Evolutionary conservation across 1,284 basidiomycete genomes (phyloP).

Genomic region (Hypsizygus ulmarius): DNA sequence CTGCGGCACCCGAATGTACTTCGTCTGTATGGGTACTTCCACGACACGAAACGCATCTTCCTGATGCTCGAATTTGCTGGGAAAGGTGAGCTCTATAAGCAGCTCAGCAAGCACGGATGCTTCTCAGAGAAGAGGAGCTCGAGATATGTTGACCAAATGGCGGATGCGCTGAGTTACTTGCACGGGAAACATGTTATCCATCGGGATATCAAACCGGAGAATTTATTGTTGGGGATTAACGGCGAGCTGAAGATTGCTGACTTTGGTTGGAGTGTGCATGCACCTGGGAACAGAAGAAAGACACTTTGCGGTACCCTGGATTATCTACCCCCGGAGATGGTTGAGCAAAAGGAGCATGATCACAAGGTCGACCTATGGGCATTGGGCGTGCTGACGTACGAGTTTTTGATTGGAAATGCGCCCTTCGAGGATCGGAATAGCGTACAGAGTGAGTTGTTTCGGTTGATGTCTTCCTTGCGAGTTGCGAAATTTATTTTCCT

Average conservation of each 20-base stretch:
- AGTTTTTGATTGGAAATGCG: conserved; percentile 90
- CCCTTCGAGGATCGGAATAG: conserved; percentile 91
- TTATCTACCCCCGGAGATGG: conserved; percentile 99
- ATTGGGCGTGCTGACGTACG: conserved; percentile 92
- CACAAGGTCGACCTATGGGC: conserved; percentile 97
- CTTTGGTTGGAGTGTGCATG: conserved; percentile 99
- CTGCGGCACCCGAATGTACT: conserved; percentile 95
- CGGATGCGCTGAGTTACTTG: conserved; percentile 91
- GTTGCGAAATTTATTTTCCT: neutral
- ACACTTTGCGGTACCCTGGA: conserved; percentile 96
- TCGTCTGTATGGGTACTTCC: conserved; percentile 94
- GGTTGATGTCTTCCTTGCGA: neutral
- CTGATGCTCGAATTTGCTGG: conserved; percentile 97
- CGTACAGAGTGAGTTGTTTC: conserved; percentile 55
- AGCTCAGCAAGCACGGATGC: conserved; percentile 80
- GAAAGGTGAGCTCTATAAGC: conserved; percentile 95
- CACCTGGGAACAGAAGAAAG: conserved; percentile 84
- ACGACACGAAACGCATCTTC: conserved; percentile 97
- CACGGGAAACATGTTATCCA: conserved; percentile 98
- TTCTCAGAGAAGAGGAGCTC: conserved; percentile 89
- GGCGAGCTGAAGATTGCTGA: conserved; percentile 99
- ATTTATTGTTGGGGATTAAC: conserved; percentile 90
- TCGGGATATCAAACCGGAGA: conserved; percentile 99
- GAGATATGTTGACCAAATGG: conserved; percentile 97
- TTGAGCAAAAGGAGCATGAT: conserved; percentile 84